Base-by-base conservation (phyloP, 257 asterid species). In the Solanum chiquidenum region DNA sequence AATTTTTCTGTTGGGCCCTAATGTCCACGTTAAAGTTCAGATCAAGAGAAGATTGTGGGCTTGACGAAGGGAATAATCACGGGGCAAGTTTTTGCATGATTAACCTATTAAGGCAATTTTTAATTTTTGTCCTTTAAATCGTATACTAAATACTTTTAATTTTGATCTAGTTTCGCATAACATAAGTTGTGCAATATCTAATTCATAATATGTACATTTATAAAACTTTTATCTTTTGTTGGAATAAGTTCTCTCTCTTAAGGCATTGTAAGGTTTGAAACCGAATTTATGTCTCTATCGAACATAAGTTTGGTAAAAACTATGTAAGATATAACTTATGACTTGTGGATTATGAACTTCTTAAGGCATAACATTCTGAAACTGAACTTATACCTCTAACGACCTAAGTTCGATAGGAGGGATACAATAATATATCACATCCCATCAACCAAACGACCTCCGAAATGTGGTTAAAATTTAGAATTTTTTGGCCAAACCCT, bases 321-420 rank as follows among this genome's bases (percentile, higher is more conserved):
- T 49, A 49, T 2, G 3, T 16, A 49, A 14, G 0, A 14, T 49
- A 16, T 18, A 55, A 18, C n/a, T 55, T 55, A 3, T 2, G 64
- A 0, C 4, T 0, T 1, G 11, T 55, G 64, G 0, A 0, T 55
- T 55, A 55, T 18, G 0, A 18, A 18, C 62, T 55, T 55, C 11
- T 55, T 21, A 7, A 20, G 5, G 0, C 11, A 58, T 7, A 58
- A 21, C 5, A 58, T 58, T 20, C 5, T 58, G 27, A 7, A 58
- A 58, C 11, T 6, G 1, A 55, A 18, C 9, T 20, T 7, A 20
- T 20, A 20, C 12, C 5, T 58, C 25, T 58, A 58, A 3, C 66
- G 11, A 58, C 1, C 0, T 21, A 58, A 58, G 12, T 58, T 58
- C 1, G 5, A 58, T 58, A 58, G 0, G 9, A 55, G 0, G 10